These are phyloP conservation scores for Suhomyces sp. DNA, from an alignment of 805 yeast genomes.

Conservation along the genomic window DNA sequence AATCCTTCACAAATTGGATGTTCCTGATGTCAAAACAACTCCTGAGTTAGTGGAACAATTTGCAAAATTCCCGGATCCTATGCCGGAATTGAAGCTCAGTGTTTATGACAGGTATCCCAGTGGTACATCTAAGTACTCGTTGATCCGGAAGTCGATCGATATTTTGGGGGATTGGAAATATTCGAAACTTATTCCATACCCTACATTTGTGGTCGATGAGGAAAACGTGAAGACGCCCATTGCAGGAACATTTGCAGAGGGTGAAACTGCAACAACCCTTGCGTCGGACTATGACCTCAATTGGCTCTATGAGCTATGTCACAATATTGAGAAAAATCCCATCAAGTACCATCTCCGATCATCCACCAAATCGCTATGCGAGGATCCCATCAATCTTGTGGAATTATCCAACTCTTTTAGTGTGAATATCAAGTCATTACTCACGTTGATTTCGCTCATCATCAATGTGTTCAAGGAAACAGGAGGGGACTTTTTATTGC, in stretches of 20 bases:
- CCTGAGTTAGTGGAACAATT: conserved; percentile 30
- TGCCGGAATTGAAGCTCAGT: conserved; percentile 36
- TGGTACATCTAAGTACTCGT: conserved; percentile 49
- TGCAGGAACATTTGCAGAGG: background rate
- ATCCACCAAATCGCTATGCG: conserved; percentile 30
- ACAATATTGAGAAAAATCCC: conserved; percentile 48
- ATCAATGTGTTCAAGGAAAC: conserved; percentile 29
- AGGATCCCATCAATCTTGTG: conserved; percentile 32
- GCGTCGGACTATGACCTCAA: conserved; percentile 20
- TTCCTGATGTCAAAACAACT: conserved; percentile 36
- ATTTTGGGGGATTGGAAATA: conserved; percentile 35
- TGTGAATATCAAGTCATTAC: conserved; percentile 18
- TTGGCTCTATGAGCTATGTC: conserved; percentile 42
- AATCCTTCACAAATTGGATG: conserved; percentile 41
- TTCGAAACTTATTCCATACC: conserved; percentile 40
- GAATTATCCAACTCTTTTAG: conserved; percentile 28
- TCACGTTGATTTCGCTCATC: conserved; percentile 29
- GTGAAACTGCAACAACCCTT: background rate
- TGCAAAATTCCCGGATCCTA: conserved; percentile 42
- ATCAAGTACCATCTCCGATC: conserved; percentile 48
- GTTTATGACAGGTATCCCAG: conserved; percentile 50
- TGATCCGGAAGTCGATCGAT: conserved; percentile 41
- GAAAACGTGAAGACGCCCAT: background rate
- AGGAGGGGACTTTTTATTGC: conserved; percentile 33
- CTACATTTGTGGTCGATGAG: conserved; percentile 13